Evolutionary conservation across 2,329 filamentous ascomycete genomes (phyloP), one percentile per base, ranked within the genome.

Genomic region (Nigrospora osmanthi): DNA sequence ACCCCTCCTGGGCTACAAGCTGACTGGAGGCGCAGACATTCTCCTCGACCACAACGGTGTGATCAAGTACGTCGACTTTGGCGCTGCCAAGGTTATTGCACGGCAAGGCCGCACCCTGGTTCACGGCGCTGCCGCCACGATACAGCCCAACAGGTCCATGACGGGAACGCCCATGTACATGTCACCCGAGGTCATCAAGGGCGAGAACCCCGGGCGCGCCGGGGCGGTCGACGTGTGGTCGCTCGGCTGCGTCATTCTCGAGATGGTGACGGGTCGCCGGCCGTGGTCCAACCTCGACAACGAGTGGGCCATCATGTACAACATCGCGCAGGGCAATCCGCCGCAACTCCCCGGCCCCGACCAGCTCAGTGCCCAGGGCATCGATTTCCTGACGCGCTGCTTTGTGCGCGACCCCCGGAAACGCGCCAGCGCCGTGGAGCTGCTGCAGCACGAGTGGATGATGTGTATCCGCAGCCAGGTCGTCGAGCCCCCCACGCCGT

Each of bases 281-380:
- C 93, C 93, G 1, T 98, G 93, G 93, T 89, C 89, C 23, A 89
- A 85, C 52, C 81, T 97, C 39, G 93, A 98, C 70, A 98, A 98
- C 61, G 93, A 98, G 66, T 98, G 90, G 89, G 93, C 93, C 36
- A 97, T 98, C 69, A 98, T 98, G 93, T 98, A 96, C 76, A 97
- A 97, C 71, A 98, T 98, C 59, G 93, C 93, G 1, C 91, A 95
- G 62, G 93, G 93, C 52, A 95, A 96, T 57, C 87, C 89, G 40
- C 93, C 93, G 6, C 85, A 89, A 60, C 74, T 96, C 45, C 93
- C 93, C 2, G 75, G 80, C 1, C 63, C 72, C 1, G 91, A 97
- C 43, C 91, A 97, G 65, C 78, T 98, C 51, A 93, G 87, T 58
- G 78, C 83, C 0, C 68, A 80, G 45, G 93, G 93, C 17, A 82